These are phyloP conservation scores for Ustilago bromivora DNA, from an alignment of 1,284 basidiomycete species.

Conservation along the genomic window DNA sequence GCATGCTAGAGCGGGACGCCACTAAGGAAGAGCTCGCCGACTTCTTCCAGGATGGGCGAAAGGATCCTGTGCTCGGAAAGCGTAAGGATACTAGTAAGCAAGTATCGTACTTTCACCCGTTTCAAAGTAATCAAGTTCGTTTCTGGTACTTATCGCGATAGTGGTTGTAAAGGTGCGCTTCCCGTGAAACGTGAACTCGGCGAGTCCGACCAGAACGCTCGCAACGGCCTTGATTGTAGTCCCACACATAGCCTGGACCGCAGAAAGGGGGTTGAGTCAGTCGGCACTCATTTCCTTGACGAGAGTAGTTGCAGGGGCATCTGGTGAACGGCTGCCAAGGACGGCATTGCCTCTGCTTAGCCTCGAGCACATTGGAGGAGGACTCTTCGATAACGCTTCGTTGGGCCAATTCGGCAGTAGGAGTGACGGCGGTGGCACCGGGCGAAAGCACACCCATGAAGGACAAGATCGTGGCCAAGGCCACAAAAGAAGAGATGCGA, in stretches of 20 bases:
- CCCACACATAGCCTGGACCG: not conserved
- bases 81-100: no score
- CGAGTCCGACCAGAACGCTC: no score
- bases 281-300: not conserved
- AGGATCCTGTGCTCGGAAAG: no score
- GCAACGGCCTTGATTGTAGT: not conserved
- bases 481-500: constrained; percentile 29
- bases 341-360: not conserved
- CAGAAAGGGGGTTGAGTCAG: not conserved
- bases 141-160: no score
- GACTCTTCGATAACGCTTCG: not conserved
- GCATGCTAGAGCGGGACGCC: no score
- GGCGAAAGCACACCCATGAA: constrained; percentile 8
- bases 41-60: no score
- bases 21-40: no score
- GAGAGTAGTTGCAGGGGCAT: not conserved
- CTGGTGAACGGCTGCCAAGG: not conserved
- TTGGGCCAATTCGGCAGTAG: not conserved
- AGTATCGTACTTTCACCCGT: no score
- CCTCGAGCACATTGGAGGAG: not conserved
- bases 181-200: no score
- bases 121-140: no score
- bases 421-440: constrained; percentile 9
- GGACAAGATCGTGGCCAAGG: constrained; percentile 17
- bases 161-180: no score